A percentile compares a stretch with the other conserved stretches of the same genome.
Evolutionary conservation across 768 basidiomycete genomes (phyloP).

Genomic region (Tubosaeta brunneosetosa): DNA sequence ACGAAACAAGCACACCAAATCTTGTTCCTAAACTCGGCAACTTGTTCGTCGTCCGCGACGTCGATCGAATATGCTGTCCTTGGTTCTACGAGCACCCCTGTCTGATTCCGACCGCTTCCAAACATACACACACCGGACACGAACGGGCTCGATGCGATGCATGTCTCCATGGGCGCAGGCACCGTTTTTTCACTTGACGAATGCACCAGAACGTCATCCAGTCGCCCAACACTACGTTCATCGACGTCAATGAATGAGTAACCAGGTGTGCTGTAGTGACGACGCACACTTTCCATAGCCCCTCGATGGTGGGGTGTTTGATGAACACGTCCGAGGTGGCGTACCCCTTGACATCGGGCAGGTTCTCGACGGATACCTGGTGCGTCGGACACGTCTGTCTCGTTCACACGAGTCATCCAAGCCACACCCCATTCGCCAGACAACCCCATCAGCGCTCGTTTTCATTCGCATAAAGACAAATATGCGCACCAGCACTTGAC

Average conservation of each 20-base stretch:
- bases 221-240: slow-evolving; percentile 35
- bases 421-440: neutral
- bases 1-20: slow-evolving; percentile 31
- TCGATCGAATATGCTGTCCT: slow-evolving; percentile 33
- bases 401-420: neutral
- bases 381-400: slow-evolving; percentile 26
- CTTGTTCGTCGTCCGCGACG: slow-evolving; percentile 21
- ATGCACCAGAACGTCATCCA: slow-evolving; percentile 32
- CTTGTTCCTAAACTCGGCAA: slow-evolving; percentile 32
- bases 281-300: slow-evolving; percentile 41
- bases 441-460: neutral
- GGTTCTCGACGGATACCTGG: slow-evolving; percentile 30
- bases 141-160: slow-evolving; percentile 16
- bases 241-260: neutral
- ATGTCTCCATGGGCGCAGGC: slow-evolving; percentile 32
- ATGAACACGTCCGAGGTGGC: slow-evolving; percentile 41
- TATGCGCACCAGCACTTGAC: slow-evolving; percentile 33
- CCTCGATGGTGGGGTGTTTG: slow-evolving; percentile 39
- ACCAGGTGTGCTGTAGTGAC: neutral
- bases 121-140: slow-evolving; percentile 38
- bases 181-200: slow-evolving; percentile 33
- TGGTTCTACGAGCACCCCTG: slow-evolving; percentile 31
- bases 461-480: neutral
- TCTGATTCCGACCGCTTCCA: slow-evolving; percentile 30
- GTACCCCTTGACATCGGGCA: slow-evolving; percentile 38